phyloP scores from a whole-genome alignment of 2,329 filamentous ascomycete species.

The Aureobasidium sp. region DNA sequence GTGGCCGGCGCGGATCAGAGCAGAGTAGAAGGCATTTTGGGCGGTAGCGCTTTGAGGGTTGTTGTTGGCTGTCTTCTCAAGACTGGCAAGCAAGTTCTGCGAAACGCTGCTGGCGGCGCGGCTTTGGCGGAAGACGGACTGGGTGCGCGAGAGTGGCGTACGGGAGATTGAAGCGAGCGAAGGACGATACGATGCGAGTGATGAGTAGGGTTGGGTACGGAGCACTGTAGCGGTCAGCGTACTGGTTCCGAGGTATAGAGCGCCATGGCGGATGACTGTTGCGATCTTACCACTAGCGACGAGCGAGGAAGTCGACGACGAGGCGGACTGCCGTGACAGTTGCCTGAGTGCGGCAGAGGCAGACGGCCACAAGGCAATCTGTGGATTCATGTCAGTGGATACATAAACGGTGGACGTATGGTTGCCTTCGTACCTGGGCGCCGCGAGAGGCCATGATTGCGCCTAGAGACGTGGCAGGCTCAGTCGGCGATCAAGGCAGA shows the following conservation, averaged over 20 bases:
- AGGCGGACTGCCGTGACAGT: neutral
- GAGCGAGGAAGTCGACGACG: neutral
- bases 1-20: conserved; percentile 85
- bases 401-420: too few relatives aligned
- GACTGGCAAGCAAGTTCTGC: conserved; percentile 61
- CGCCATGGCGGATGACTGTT: neutral
- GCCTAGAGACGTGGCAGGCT: neutral
- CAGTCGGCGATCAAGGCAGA: neutral
- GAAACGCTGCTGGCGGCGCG: conserved; percentile 33
- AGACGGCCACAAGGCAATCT: conserved; percentile 7
- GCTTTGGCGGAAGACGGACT: conserved; percentile 18
- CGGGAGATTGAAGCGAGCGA: neutral
- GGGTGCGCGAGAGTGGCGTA: conserved; percentile 18
- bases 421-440: neutral
- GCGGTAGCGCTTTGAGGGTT: conserved; percentile 79
- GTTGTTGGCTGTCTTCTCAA: conserved; percentile 87
- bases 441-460: conserved; percentile 10
- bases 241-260: neutral
- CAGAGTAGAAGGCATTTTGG: conserved; percentile 90
- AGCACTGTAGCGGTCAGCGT: neutral
- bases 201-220: neutral
- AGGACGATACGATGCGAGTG: neutral
- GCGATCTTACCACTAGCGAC: neutral
- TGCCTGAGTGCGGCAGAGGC: conserved; percentile 1
- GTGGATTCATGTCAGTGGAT: neutral